Percentiles rank a stretch among this genome's conserved stretches.
phyloP scores from a whole-genome alignment of 2,329 filamentous ascomycete species.

The Pseudocercospora musae region DNA sequence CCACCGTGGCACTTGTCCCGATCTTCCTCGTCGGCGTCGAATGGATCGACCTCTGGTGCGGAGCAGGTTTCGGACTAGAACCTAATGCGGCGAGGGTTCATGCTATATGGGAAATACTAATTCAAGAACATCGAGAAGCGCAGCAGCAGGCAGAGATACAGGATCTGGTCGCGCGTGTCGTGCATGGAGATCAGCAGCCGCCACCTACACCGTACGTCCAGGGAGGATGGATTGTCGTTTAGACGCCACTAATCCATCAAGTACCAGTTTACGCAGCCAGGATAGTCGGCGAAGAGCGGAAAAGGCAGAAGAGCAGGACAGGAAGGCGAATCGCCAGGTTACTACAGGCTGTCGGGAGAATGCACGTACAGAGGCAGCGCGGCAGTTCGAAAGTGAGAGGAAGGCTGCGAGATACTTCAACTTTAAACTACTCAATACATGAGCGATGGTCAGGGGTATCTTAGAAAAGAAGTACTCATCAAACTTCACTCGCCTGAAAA shows the following conservation, averaged over 20 bases:
- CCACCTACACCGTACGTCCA: neutral
- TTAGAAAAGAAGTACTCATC: neutral
- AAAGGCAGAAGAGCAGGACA: too few species aligned
- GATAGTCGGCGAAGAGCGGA: too few species aligned
- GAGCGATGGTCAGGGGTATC: neutral
- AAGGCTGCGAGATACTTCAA: neutral
- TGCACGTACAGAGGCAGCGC: neutral
- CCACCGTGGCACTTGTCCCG: neutral
- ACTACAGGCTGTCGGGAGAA: neutral
- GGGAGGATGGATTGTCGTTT: neutral
- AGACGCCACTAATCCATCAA: neutral
- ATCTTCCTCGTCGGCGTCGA: neutral
- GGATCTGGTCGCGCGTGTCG: neutral
- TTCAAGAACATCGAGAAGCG: neutral
- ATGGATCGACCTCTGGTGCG: neutral
- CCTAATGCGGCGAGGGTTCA: neutral
- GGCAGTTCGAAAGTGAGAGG: neutral
- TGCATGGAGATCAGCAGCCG: neutral
- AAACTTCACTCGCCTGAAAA: neutral
- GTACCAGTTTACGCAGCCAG: neutral
- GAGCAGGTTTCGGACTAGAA: neutral
- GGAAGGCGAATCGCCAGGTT: neutral
- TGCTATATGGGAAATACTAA: neutral
- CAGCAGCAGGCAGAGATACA: neutral
- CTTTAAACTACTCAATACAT: neutral